Conservation (phyloP, 1,284 basidiomycete species). For the Ceratobasidium sp. region DNA sequence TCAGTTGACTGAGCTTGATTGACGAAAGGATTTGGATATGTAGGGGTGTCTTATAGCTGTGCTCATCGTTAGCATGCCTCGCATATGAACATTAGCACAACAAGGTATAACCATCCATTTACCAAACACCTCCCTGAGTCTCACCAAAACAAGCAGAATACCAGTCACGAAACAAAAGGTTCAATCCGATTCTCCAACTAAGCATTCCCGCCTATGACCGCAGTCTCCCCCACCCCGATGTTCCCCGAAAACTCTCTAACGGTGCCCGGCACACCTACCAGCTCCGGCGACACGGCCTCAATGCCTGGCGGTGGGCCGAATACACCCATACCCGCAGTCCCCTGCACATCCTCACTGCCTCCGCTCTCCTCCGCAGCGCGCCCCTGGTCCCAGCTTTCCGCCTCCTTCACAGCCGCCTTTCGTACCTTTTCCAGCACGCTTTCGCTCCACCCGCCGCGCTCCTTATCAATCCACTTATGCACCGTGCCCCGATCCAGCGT, state of each 20-base stretch:
- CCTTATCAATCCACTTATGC: slow-evolving; percentile 44
- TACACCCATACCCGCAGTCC: not conserved
- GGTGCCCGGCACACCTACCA: slow-evolving; percentile 2
- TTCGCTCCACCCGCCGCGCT: slow-evolving; percentile 40
- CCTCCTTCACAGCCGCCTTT: slow-evolving; percentile 42
- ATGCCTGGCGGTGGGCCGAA: not conserved
- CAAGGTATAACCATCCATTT: not conserved
- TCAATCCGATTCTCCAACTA: not conserved
- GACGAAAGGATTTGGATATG: no score
- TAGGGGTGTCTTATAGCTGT: no score
- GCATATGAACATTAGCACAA: no score
- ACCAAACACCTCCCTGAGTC: not conserved
- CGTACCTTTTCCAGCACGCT: slow-evolving; percentile 43
- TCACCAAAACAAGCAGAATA: not conserved
- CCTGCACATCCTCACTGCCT: not conserved
- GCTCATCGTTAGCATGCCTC: no score
- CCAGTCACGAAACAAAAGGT: not conserved
- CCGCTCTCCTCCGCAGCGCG: not conserved
- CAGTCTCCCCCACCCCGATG: not conserved
- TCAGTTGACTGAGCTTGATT: no score
- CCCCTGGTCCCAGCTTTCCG: slow-evolving; percentile 34
- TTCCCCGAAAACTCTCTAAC: not conserved
- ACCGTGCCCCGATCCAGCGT: slow-evolving; percentile 42
- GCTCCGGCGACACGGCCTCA: slow-evolving; percentile 6
- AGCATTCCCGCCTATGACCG: not conserved